Evolutionary conservation across 2,329 filamentous ascomycete genomes (phyloP).

Genomic region (Neofusicoccum laricinum): DNA sequence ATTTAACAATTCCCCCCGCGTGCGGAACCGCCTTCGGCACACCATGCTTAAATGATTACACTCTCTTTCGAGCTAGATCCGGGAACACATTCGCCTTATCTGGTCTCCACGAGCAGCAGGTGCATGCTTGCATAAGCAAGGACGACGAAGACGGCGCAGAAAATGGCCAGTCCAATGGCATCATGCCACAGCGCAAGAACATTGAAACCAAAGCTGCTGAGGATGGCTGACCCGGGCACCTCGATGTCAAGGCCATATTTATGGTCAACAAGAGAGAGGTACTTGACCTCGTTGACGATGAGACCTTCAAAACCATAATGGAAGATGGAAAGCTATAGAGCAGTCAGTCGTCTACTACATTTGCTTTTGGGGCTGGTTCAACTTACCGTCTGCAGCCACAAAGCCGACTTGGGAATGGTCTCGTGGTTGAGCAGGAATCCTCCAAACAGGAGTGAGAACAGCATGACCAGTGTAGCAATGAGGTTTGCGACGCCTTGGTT

Average conservation of each 20-base stretch:
- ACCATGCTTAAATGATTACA: neutral
- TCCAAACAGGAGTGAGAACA: slow-evolving; percentile 93
- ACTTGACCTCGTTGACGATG: slow-evolving; percentile 94
- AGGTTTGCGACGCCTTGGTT: slow-evolving; percentile 89
- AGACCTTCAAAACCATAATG: slow-evolving; percentile 96
- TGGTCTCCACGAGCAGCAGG: slow-evolving; percentile 83
- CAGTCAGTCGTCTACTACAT: slow-evolving; percentile 17
- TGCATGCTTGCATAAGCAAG: slow-evolving; percentile 93
- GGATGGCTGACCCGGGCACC: slow-evolving; percentile 87
- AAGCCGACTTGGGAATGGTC: slow-evolving; percentile 77
- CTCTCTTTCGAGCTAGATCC: neutral
- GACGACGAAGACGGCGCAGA: slow-evolving; percentile 78
- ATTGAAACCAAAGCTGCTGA: slow-evolving; percentile 93
- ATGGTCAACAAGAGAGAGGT: slow-evolving; percentile 83
- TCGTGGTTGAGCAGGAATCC: slow-evolving; percentile 93
- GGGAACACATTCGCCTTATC: slow-evolving; percentile 44
- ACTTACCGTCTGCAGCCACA: slow-evolving; percentile 82
- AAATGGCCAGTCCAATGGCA: slow-evolving; percentile 74
- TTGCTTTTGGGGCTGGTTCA: neutral
- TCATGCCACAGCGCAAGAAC: slow-evolving; percentile 84
- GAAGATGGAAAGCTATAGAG: slow-evolving; percentile 79
- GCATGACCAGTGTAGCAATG: slow-evolving; percentile 92
- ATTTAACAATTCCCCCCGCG: neutral
- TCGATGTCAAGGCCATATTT: slow-evolving; percentile 97
- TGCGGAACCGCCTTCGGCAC: neutral